A percentile compares a stretch with the other conserved stretches of the same genome.
phyloP scores from a whole-genome alignment of 495 filamentous ascomycete genomes.

The Hyaloscypha bicolor region DNA sequence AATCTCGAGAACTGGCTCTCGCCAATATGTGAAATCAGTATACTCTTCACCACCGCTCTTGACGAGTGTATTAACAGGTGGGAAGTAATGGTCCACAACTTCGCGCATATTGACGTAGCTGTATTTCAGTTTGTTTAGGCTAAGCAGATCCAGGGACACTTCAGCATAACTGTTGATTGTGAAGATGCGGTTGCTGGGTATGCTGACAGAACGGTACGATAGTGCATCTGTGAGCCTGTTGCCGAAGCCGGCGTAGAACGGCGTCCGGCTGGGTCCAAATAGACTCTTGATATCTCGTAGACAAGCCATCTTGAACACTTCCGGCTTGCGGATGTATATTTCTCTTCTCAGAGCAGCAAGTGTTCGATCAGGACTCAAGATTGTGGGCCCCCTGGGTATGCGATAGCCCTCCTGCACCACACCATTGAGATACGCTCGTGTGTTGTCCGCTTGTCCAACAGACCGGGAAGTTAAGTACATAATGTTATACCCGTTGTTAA shows the following conservation, averaged over 20 bases:
- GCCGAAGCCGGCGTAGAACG: slow-evolving; percentile 97
- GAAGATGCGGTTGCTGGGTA: slow-evolving; percentile 91
- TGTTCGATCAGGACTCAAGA: slow-evolving; percentile 92
- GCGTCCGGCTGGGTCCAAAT: slow-evolving; percentile 75
- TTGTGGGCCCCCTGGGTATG: slow-evolving; percentile 87
- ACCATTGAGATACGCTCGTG: slow-evolving; percentile 86
- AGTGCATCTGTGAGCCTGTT: slow-evolving; percentile 96
- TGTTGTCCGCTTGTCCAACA: slow-evolving; percentile 91
- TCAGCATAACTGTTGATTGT: slow-evolving; percentile 99
- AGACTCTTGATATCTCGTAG: slow-evolving; percentile 89
- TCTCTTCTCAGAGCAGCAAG: slow-evolving; percentile 94
- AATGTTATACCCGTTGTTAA: slow-evolving; percentile 95
- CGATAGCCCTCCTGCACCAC: slow-evolving; percentile 86
- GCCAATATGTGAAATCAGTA: slow-evolving; percentile 89
- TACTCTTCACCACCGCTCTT: slow-evolving; percentile 81
- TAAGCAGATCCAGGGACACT: slow-evolving; percentile 87
- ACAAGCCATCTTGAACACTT: slow-evolving; percentile 99
- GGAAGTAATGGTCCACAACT: slow-evolving; percentile 96
- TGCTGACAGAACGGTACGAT: slow-evolving; percentile 93
- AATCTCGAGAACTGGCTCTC: slow-evolving; percentile 70
- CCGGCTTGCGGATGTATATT: slow-evolving; percentile 93
- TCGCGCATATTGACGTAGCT: slow-evolving; percentile 97
- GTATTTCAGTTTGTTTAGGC: slow-evolving; percentile 92
- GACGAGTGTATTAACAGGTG: slow-evolving; percentile 73
- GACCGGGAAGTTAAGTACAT: slow-evolving; percentile 96